phyloP scores from a whole-genome alignment of 106 monocot genomes.

The Acorus gramineus region DNA sequence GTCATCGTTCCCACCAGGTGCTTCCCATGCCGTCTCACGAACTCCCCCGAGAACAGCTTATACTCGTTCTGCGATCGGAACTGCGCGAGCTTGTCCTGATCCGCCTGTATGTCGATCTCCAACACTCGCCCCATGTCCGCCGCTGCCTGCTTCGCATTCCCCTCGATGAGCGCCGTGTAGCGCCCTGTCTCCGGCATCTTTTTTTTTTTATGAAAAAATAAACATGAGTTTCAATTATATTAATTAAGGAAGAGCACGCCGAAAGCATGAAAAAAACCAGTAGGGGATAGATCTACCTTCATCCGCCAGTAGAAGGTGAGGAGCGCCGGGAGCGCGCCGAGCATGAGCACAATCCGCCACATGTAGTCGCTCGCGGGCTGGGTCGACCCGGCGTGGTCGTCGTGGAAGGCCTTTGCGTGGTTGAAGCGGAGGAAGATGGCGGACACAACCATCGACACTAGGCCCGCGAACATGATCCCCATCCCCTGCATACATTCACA shows the following conservation, averaged over 20 bases:
- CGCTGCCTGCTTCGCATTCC: conserved; percentile 42
- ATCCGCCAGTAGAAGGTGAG: conserved; percentile 19
- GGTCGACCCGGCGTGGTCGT: neutral
- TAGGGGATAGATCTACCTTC: no score
- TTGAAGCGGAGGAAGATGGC: conserved; percentile 1
- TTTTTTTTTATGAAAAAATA: no score
- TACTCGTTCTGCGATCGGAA: conserved; percentile 14
- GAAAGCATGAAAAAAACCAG: no score
- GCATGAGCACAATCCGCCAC: conserved; percentile 25
- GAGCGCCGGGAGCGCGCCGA: conserved; percentile 16
- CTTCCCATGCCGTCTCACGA: conserved; percentile 23
- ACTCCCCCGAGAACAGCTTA: conserved; percentile 17
- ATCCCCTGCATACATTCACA: conserved; percentile 13
- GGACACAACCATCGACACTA: conserved; percentile 18
- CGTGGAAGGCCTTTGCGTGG: neutral
- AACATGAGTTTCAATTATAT: no score
- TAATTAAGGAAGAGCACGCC: no score
- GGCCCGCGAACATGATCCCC: conserved; percentile 16
- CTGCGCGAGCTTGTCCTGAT: conserved; percentile 17
- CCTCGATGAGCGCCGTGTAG: conserved; percentile 34
- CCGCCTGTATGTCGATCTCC: conserved; percentile 21
- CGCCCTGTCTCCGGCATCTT: conserved; percentile 11
- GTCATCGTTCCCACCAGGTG: conserved; percentile 28
- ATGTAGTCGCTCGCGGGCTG: conserved; percentile 18
- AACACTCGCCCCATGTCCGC: conserved; percentile 34